Evolutionary conservation across 495 filamentous ascomycete species (phyloP).

Genomic region (Cryomyces minteri): DNA sequence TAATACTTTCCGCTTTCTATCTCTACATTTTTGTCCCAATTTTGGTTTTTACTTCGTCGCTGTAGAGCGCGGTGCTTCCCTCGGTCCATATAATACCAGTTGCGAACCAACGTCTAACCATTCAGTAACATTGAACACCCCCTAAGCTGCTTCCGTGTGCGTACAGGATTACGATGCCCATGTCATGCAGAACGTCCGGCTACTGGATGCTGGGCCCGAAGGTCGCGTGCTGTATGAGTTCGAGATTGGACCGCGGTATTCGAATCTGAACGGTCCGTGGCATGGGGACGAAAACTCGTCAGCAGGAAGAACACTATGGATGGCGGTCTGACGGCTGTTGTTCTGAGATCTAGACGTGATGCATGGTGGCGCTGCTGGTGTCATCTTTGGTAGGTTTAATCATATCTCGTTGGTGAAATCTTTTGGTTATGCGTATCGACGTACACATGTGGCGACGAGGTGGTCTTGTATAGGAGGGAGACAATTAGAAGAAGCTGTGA

Average conservation of each 20-base stretch:
- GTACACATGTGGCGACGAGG: too few relatives aligned
- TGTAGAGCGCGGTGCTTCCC: background rate
- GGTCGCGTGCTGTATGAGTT: conserved; percentile 11
- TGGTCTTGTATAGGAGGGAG: too few relatives aligned
- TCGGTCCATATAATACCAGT: background rate
- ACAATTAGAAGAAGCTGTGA: too few relatives aligned
- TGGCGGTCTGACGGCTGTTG: background rate
- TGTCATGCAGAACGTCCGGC: conserved; percentile 19
- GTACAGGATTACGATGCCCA: conserved; percentile 17
- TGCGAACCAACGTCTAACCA: conserved; percentile 13
- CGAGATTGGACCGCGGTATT: conserved; percentile 5
- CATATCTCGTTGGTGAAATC: background rate
- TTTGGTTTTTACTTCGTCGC: too few relatives aligned
- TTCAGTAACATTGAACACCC: background rate
- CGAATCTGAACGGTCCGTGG: conserved; percentile 10
- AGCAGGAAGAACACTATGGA: background rate
- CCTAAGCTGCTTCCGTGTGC: background rate
- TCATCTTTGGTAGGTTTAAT: conserved; percentile 19
- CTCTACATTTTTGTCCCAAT: too few relatives aligned
- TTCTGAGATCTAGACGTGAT: conserved; percentile 12
- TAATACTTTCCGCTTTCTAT: too few relatives aligned
- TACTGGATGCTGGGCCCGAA: conserved; percentile 16
- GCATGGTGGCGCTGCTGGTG: conserved; percentile 25
- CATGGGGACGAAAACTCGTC: background rate
- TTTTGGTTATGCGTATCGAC: background rate